Conservation (phyloP, 768 basidiomycete species). For the Kwoniella sp. region DNA sequence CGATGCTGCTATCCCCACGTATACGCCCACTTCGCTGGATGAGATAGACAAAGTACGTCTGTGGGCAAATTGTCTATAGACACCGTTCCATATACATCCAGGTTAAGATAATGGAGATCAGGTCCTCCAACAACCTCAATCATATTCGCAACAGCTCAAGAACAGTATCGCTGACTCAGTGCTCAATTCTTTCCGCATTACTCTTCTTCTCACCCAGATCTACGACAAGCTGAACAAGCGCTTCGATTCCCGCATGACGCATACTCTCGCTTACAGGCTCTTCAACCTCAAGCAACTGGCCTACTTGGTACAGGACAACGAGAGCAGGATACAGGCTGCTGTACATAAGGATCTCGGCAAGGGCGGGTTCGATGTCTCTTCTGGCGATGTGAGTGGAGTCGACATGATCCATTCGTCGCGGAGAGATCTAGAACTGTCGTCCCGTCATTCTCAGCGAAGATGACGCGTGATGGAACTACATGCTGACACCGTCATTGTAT, state of each 20-base stretch:
- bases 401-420: no score
- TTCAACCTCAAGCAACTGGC: constrained; percentile 55
- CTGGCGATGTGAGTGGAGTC: constrained; percentile 43
- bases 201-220: constrained; percentile 28
- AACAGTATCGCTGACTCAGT: background rate
- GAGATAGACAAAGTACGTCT: constrained; percentile 15
- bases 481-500: no score
- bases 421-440: no score
- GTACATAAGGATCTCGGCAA: constrained; percentile 50
- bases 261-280: constrained; percentile 42
- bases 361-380: constrained; percentile 33
- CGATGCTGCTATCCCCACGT: constrained; percentile 9
- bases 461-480: no score
- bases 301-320: constrained; percentile 54
- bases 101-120: no score
- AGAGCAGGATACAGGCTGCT: constrained; percentile 39
- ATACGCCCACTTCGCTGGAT: constrained; percentile 9
- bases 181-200: no score
- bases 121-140: no score
- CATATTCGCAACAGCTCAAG: background rate
- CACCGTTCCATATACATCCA: no score
- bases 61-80: no score
- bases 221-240: constrained; percentile 28
- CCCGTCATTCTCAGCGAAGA: no score
- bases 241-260: constrained; percentile 33